phyloP scores from a whole-genome alignment of 2,329 filamentous ascomycete genomes.

The Rutstroemia sp. region DNA sequence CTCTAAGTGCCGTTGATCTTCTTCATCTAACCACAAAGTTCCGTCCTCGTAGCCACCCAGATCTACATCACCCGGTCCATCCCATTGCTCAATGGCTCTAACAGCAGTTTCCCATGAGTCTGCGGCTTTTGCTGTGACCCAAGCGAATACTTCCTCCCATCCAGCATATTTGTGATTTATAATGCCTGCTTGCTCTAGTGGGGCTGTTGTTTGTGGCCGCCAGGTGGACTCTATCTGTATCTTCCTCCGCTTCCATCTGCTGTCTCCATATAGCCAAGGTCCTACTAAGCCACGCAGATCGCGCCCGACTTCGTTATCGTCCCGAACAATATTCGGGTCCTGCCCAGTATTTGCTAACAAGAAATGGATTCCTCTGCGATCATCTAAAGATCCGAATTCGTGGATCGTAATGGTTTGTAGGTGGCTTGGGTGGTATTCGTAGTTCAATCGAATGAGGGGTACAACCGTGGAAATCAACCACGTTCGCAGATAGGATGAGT shows the following conservation, averaged over 20 bases:
- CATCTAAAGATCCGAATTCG: conserved; percentile 55
- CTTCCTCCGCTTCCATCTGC: conserved; percentile 45
- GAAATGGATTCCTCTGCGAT: conserved; percentile 49
- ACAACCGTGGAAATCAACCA: conserved; percentile 65
- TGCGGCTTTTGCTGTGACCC: conserved; percentile 55
- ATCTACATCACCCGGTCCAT: conserved; percentile 64
- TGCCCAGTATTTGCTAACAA: conserved; percentile 51
- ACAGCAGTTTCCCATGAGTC: conserved; percentile 56
- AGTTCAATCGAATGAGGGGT: conserved; percentile 60
- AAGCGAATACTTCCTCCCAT: conserved; percentile 63
- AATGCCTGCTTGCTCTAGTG: conserved; percentile 20
- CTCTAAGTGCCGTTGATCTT: conserved; percentile 52
- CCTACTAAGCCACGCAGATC: conserved; percentile 62
- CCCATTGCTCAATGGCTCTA: conserved; percentile 61
- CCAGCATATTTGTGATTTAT: conserved; percentile 42
- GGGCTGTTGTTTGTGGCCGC: conserved; percentile 11
- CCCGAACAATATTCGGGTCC: conserved; percentile 4
- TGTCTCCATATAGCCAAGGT: conserved; percentile 65
- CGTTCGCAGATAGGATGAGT: conserved; percentile 51
- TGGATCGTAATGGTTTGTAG: conserved; percentile 44
- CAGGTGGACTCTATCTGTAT: conserved; percentile 20
- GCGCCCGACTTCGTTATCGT: conserved; percentile 41
- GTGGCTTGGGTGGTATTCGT: conserved; percentile 56
- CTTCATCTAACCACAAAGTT: conserved; percentile 50
- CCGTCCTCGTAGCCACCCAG: conserved; percentile 49